Conservation (phyloP, 1,284 basidiomycete species). For the Ustilago bromivora region DNA sequence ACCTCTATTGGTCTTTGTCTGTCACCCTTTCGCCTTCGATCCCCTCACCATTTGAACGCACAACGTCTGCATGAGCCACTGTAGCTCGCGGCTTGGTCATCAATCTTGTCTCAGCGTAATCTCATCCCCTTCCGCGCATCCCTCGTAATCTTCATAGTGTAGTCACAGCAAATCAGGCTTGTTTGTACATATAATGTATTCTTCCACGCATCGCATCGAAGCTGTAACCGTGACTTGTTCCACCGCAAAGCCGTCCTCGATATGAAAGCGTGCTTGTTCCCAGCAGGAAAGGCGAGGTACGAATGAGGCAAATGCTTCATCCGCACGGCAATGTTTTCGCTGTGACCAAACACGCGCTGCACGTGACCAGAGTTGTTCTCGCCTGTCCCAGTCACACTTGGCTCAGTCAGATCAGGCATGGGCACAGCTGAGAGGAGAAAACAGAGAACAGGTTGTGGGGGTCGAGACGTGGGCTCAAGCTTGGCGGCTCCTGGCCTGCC, state of each 20-base stretch:
- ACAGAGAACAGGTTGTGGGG: too few relatives aligned
- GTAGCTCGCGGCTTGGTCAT: not conserved
- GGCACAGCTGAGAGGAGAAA: too few relatives aligned
- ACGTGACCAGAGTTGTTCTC: slow-evolving; percentile 51
- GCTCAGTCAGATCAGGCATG: too few relatives aligned
- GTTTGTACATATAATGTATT: slow-evolving; percentile 12
- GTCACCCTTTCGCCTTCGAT: not conserved
- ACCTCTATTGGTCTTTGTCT: not conserved
- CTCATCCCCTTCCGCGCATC: not conserved
- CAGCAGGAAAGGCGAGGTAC: too few relatives aligned
- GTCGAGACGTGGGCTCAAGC: too few relatives aligned
- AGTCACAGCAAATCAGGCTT: not conserved
- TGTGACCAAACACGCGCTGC: slow-evolving; percentile 13
- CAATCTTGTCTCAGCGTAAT: not conserved
- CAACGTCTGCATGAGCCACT: not conserved
- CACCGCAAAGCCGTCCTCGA: not conserved
- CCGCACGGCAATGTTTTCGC: not conserved
- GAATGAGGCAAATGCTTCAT: not conserved
- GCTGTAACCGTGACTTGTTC: slow-evolving; percentile 4
- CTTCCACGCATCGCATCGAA: not conserved
- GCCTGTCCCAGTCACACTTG: too few relatives aligned
- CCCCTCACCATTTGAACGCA: not conserved
- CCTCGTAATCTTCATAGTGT: not conserved
- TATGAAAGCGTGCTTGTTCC: not conserved
- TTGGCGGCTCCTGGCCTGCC: too few relatives aligned